Base-by-base conservation (phyloP, 2,329 filamentous ascomycete species). In the Kalmusia sp. region DNA sequence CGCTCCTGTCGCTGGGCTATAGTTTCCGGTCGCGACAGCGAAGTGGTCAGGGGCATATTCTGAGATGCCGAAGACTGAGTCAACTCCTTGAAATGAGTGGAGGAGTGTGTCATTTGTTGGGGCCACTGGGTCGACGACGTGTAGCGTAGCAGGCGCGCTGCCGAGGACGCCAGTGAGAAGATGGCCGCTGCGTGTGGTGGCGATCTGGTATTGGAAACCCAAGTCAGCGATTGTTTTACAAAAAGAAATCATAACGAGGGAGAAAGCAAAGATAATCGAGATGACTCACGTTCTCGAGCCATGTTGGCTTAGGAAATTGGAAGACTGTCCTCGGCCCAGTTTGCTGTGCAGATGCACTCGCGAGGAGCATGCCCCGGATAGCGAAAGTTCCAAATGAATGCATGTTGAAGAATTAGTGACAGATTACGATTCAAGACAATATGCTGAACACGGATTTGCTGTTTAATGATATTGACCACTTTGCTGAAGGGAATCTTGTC, bases 1-100 rank as follows among this genome's bases (percentile, higher is more conserved):
- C 11, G 57, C 33, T 2, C 41, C 30, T n/a, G 49, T 51, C 6
- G 46, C 24, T 1, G 52, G 34, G 4, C 46, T 51, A 11, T 49
- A 49, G 17, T 52, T 57, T 2, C 65, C 65, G 5, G 62, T 55
- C 8, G 68, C 52, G 6, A 76, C 67, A 8, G 73, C 71, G 50
- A 70, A 75, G 17, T 70, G 57, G 28, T 77, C 68, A 3, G 60
- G 52, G 5, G 55, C 37, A 3, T 69, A 54, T 56, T 77, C 71
- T 7, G 72, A 70, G 17, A 78, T 76, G 1, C 74, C 75, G 2
- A 71, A 54, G 6, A 75, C 43, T 8, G 65, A 64, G 3, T 59
- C 57, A 3, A 47, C 51, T 44, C 34, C 37, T 4, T 59, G 51
- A 51, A 75, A 71, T 4, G 63, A 52, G 41, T 72, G 63, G 7